phyloP scores from a whole-genome alignment of 176 grass and related monocot genomes.

The Musa itinerans region DNA sequence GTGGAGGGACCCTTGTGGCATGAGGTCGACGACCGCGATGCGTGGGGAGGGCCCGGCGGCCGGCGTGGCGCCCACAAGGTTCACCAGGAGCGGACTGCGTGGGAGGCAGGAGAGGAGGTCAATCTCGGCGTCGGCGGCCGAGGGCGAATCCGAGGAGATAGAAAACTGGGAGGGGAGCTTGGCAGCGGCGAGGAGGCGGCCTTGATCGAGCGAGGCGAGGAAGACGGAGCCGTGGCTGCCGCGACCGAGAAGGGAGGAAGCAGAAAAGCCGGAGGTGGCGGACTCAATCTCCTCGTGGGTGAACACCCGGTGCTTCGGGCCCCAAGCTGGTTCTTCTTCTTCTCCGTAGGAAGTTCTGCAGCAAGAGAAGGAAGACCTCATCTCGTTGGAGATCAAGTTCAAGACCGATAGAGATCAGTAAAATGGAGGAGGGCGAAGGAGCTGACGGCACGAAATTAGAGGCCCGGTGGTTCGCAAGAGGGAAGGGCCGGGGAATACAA shows the following conservation, averaged over 20 bases:
- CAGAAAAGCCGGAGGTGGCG: constrained; percentile 22
- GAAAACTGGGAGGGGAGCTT: constrained; percentile 4
- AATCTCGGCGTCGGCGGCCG: constrained; percentile 11
- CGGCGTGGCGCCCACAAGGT: constrained; percentile 17
- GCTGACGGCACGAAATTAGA: neutral
- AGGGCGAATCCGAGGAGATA: neutral
- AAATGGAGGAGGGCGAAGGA: neutral
- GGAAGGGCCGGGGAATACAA: neutral
- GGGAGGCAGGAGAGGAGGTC: constrained; percentile 19
- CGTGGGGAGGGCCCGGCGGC: neutral
- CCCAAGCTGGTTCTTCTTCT: neutral
- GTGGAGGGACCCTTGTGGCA: constrained; percentile 15
- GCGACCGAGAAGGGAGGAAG: constrained; percentile 14
- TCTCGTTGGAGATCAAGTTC: neutral
- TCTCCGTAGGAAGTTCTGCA: neutral
- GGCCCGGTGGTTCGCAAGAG: neutral
- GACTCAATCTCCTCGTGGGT: constrained; percentile 5
- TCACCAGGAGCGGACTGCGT: constrained; percentile 11
- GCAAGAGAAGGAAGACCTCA: neutral
- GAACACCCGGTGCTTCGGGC: constrained; percentile 1
- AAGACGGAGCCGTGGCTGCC: constrained; percentile 23
- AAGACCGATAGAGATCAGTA: too few species aligned
- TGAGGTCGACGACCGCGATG: constrained; percentile 20
- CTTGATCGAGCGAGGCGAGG: constrained; percentile 10
- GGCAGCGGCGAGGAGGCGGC: constrained; percentile 15